phyloP scores from a whole-genome alignment of 495 filamentous ascomycete species.

The Hyphodiscus hymeniophilus region DNA sequence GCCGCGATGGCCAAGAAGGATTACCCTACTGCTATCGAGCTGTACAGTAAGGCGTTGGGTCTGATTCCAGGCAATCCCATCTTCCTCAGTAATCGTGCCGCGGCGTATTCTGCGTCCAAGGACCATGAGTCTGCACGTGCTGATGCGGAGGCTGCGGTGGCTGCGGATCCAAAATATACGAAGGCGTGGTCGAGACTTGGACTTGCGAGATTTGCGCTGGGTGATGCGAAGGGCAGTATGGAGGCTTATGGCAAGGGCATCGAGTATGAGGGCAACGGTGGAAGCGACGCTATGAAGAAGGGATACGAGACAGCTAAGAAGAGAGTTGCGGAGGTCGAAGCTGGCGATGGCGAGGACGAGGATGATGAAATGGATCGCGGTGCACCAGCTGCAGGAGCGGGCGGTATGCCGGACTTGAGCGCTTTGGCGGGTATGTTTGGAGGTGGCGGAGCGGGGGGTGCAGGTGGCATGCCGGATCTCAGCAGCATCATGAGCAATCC shows the following conservation, averaged over 20 bases:
- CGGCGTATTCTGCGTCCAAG: slow-evolving; percentile 72
- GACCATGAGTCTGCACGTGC: slow-evolving; percentile 72
- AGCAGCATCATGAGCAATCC: slow-evolving; percentile 87
- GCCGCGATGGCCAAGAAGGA: slow-evolving; percentile 89
- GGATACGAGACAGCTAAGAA: slow-evolving; percentile 86
- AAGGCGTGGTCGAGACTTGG: slow-evolving; percentile 94
- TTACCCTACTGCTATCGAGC: slow-evolving; percentile 68
- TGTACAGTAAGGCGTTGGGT: slow-evolving; percentile 76
- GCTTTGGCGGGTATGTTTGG: slow-evolving; percentile 66
- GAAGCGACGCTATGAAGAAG: slow-evolving; percentile 82
- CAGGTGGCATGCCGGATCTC: slow-evolving; percentile 83
- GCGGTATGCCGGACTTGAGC: slow-evolving; percentile 74
- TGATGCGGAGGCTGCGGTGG: slow-evolving; percentile 83
- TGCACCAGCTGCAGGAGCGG: slow-evolving; percentile 46
- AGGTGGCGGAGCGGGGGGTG: slow-evolving; percentile 46
- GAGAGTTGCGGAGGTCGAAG: slow-evolving; percentile 66
- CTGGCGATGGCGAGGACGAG: slow-evolving; percentile 37
- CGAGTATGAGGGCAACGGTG: slow-evolving; percentile 86
- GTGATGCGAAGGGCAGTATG: slow-evolving; percentile 83
- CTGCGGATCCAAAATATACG: slow-evolving; percentile 83
- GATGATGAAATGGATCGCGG: slow-evolving; percentile 27
- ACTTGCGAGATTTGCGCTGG: slow-evolving; percentile 80
- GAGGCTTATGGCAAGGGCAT: slow-evolving; percentile 93
- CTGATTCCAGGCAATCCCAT: slow-evolving; percentile 83
- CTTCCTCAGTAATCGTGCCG: slow-evolving; percentile 95